Conservation (phyloP, 2,329 filamentous ascomycete genomes). For the Lachnellula suecica region DNA sequence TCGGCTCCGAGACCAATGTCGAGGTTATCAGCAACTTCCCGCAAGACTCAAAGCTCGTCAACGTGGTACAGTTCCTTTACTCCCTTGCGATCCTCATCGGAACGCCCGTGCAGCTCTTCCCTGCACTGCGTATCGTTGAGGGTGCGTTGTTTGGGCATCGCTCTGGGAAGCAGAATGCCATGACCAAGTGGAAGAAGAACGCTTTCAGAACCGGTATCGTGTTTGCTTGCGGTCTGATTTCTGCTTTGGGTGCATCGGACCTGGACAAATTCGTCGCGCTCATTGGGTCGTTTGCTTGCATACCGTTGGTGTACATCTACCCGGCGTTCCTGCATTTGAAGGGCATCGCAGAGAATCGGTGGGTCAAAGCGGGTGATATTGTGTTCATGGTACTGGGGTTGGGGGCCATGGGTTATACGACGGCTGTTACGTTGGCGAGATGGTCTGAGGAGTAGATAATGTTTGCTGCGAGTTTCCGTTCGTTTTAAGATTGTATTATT, state of each 20-base stretch:
- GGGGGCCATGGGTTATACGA: conserved; percentile 87
- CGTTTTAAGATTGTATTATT: no score
- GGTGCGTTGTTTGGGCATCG: conserved; percentile 91
- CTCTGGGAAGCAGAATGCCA: conserved; percentile 85
- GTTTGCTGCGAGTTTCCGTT: no score
- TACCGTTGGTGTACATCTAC: conserved; percentile 94
- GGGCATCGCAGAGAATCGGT: conserved; percentile 67
- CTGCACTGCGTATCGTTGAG: conserved; percentile 90
- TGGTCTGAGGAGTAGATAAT: conserved; percentile 50
- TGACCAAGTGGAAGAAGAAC: conserved; percentile 99
- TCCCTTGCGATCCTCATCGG: conserved; percentile 91
- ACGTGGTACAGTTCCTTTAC: conserved; percentile 94
- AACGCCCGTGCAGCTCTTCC: conserved; percentile 93
- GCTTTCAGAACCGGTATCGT: conserved; percentile 90
- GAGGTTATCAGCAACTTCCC: conserved; percentile 94
- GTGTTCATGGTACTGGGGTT: conserved; percentile 75
- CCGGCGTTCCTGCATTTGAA: conserved; percentile 87
- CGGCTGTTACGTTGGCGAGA: conserved; percentile 76
- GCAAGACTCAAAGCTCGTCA: conserved; percentile 91
- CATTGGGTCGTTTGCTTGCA: conserved; percentile 94
- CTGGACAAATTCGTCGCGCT: conserved; percentile 95
- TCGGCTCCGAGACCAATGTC: conserved; percentile 89
- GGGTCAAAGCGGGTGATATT: conserved; percentile 70
- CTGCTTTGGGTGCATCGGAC: conserved; percentile 86
- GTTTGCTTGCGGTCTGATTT: conserved; percentile 76